Evolutionary conservation across 352 stramenopile genomes (phyloP).

Genomic region (Peronospora destructor): DNA sequence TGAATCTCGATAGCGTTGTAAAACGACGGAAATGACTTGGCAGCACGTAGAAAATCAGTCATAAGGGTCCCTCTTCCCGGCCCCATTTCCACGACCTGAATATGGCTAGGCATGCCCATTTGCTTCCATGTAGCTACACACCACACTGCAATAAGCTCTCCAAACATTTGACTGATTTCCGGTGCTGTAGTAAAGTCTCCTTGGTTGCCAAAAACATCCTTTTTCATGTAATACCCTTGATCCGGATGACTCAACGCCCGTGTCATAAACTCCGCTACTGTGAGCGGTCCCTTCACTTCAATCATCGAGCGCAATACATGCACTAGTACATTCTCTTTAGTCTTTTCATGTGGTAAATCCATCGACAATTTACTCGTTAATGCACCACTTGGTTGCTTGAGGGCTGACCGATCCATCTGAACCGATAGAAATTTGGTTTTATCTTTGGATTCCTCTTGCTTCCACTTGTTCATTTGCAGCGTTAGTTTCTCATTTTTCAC

Average conservation of each 20-base stretch:
- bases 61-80: slow-evolving; percentile 92
- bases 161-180: slow-evolving; percentile 92
- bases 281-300: slow-evolving; percentile 89
- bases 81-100: slow-evolving; percentile 89
- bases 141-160: slow-evolving; percentile 89
- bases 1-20: slow-evolving; percentile 81
- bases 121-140: slow-evolving; percentile 89
- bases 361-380: slow-evolving; percentile 21
- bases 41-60: slow-evolving; percentile 88
- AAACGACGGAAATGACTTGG: slow-evolving; percentile 84
- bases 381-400: slow-evolving; percentile 45
- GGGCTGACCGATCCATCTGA: slow-evolving; percentile 61
- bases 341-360: slow-evolving; percentile 34
- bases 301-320: slow-evolving; percentile 87
- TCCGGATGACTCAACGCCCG: slow-evolving; percentile 85
- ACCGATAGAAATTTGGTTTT: slow-evolving; percentile 57
- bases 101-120: slow-evolving; percentile 59
- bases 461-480: slow-evolving; percentile 55
- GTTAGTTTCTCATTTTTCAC: slow-evolving; percentile 14
- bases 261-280: slow-evolving; percentile 93
- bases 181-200: slow-evolving; percentile 92
- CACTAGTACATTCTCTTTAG: slow-evolving; percentile 63
- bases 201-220: slow-evolving; percentile 85
- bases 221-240: slow-evolving; percentile 95
- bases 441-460: slow-evolving; percentile 36